Conservation (phyloP, 257 asterid species). For the Gentiana dahurica region DNA sequence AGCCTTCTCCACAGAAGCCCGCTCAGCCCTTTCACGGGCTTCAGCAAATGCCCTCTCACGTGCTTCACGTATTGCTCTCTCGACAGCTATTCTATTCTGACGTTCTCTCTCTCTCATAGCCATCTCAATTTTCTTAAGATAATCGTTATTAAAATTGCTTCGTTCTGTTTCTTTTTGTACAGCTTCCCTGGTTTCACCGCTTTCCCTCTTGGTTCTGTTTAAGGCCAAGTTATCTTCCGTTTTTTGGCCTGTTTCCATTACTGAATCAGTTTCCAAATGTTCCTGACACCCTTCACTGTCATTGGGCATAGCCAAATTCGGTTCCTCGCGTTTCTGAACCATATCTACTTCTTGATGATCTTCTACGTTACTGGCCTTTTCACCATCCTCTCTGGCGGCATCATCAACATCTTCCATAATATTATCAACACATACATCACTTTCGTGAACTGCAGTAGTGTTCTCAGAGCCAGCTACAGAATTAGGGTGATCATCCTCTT, state of each 20-base stretch:
- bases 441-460: constrained; percentile 23
- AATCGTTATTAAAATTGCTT: constrained; percentile 13
- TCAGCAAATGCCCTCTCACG: constrained; percentile 97
- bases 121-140: constrained; percentile 46
- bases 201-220: constrained; percentile 16
- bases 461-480: constrained; percentile 24
- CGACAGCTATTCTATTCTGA: constrained; percentile 74
- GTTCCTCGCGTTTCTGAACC: constrained; percentile 22
- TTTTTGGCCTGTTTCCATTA: constrained; percentile 19
- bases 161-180: constrained; percentile 19
- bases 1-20: constrained; percentile 85
- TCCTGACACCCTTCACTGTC: constrained; percentile 21
- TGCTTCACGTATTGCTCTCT: constrained; percentile 91
- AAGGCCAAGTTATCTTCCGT: constrained; percentile 22
- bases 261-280: constrained; percentile 26
- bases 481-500: constrained; percentile 39
- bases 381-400: constrained; percentile 23
- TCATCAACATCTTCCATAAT: constrained; percentile 9
- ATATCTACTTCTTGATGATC: constrained; percentile 17
- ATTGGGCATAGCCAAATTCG: constrained; percentile 17
- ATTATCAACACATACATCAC: constrained; percentile 27
- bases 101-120: constrained; percentile 61
- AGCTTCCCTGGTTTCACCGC: constrained; percentile 30
- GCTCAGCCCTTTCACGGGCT: constrained; percentile 87
- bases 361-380: constrained; percentile 16